Conservation (phyloP, 139 green algal species). For the Auxenochlorella pyrenoidosa region DNA sequence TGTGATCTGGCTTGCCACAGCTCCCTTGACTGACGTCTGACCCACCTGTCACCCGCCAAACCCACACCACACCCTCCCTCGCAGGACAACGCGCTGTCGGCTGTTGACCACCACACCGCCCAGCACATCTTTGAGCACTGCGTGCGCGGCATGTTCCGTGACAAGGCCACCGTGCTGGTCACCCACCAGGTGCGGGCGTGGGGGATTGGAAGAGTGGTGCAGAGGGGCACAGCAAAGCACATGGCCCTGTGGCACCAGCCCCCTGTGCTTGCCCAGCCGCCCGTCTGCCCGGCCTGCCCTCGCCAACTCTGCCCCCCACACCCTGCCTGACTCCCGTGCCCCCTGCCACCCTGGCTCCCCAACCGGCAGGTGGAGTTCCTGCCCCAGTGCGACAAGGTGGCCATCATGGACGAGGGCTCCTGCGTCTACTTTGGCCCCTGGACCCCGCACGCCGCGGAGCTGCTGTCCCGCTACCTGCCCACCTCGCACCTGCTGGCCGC, state of each 20-base stretch:
- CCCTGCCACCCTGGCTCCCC: not conserved
- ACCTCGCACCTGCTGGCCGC: conserved; percentile 63
- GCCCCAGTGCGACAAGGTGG: conserved; percentile 73
- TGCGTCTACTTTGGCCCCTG: conserved; percentile 70
- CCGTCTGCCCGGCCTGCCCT: not conserved
- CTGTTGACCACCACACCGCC: conserved; percentile 89
- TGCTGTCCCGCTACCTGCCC: conserved; percentile 62
- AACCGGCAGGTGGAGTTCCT: conserved; percentile 79
- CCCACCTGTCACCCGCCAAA: not conserved
- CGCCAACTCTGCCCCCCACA: not conserved
- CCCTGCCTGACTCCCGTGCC: not conserved
- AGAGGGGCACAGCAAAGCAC: no score
- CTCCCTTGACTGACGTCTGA: no score
- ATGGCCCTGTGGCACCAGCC: not conserved
- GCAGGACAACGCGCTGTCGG: conserved; percentile 90
- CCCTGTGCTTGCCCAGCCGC: not conserved
- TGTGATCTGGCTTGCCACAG: no score
- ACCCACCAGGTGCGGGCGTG: conserved; percentile 74
- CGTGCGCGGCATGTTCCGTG: conserved; percentile 64
- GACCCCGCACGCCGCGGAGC: conserved; percentile 46
- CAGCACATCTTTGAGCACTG: conserved; percentile 70
- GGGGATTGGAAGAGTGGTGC: not conserved
- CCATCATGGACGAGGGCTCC: conserved; percentile 73
- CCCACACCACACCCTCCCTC: not conserved
- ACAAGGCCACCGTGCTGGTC: conserved; percentile 81